Evolutionary conservation across 2,329 filamentous ascomycete species (phyloP).

Genomic region (Monosporascus sp.): DNA sequence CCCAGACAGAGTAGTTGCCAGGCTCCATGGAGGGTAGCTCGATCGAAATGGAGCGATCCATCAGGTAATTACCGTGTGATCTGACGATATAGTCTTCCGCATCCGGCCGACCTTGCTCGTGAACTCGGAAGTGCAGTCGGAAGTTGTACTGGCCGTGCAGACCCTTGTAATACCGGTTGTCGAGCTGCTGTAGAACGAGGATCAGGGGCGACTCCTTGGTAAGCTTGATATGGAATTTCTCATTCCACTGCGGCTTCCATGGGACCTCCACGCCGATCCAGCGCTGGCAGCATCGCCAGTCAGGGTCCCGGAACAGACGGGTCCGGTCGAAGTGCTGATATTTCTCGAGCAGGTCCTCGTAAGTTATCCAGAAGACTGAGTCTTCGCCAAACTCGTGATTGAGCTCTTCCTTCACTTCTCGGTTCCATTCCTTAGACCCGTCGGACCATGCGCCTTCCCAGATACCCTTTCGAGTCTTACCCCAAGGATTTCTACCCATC

Average conservation of each 20-base stretch:
- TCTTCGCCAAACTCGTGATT: slow-evolving; percentile 57
- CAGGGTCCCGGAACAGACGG: slow-evolving; percentile 52
- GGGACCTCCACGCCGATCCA: slow-evolving; percentile 60
- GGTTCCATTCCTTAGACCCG: slow-evolving; percentile 58
- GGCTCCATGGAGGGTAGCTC: slow-evolving; percentile 52
- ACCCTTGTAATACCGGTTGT: slow-evolving; percentile 57
- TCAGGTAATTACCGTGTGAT: slow-evolving; percentile 54
- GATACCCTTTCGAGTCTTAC: slow-evolving; percentile 50
- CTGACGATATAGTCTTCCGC: slow-evolving; percentile 57
- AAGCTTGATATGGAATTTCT: slow-evolving; percentile 56
- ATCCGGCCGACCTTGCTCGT: slow-evolving; percentile 43
- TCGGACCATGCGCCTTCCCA: slow-evolving; percentile 59
- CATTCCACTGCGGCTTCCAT: slow-evolving; percentile 57
- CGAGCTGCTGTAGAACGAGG: slow-evolving; percentile 57
- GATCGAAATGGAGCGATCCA: slow-evolving; percentile 54
- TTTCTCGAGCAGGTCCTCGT: slow-evolving; percentile 57
- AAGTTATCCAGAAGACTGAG: slow-evolving; percentile 61
- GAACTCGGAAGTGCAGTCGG: slow-evolving; percentile 46
- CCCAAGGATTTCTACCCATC: slow-evolving; percentile 50
- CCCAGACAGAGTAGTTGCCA: slow-evolving; percentile 53
- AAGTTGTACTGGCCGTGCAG: slow-evolving; percentile 55
- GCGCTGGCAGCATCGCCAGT: slow-evolving; percentile 54
- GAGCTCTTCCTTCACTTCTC: slow-evolving; percentile 52
- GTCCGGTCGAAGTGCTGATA: slow-evolving; percentile 59
- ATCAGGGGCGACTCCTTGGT: slow-evolving; percentile 53